These are phyloP conservation scores for Pleurostoma richardsiae DNA, from an alignment of 2,329 filamentous ascomycete genomes.

Conservation along the genomic window DNA sequence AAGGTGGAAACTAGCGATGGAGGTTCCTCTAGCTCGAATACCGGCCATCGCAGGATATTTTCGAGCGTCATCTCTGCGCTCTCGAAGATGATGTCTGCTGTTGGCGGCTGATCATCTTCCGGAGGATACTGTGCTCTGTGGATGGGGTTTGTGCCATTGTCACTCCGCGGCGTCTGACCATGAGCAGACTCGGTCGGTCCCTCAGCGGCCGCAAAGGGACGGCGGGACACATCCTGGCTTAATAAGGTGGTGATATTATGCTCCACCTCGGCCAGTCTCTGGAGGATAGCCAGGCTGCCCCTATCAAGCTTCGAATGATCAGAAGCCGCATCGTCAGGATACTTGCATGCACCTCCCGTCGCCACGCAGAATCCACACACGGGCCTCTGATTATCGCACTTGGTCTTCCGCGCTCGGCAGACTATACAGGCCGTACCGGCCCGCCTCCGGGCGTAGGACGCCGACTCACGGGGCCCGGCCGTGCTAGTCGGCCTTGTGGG, in stretches of 20 bases:
- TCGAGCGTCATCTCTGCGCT: not conserved
- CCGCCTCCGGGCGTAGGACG: not conserved
- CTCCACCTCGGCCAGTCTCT: conserved; percentile 11
- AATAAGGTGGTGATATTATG: not conserved
- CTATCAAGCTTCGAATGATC: conserved; percentile 13
- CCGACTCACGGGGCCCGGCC: not conserved
- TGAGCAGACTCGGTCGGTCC: not conserved
- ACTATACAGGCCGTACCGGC: conserved; percentile 22
- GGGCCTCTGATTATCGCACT: conserved; percentile 32
- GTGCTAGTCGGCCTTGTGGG: not conserved
- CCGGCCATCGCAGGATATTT: not conserved
- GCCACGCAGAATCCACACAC: conserved; percentile 13
- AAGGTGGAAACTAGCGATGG: not conserved
- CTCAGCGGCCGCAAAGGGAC: not conserved
- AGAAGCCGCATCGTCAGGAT: conserved; percentile 8
- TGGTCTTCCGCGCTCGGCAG: conserved; percentile 36
- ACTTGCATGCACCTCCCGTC: conserved; percentile 11
- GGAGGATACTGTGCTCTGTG: not conserved
- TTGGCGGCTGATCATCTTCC: not conserved
- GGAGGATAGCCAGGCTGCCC: conserved; percentile 13
- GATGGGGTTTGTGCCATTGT: not conserved
- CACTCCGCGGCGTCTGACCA: not conserved
- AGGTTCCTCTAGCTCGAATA: not conserved
- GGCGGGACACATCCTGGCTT: not conserved
- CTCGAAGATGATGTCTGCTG: not conserved